Evolutionary conservation across 169 alveolate genomes (phyloP), one percentile per base, ranked within the genome.

Genomic region (Eimeria acervulina): DNA sequence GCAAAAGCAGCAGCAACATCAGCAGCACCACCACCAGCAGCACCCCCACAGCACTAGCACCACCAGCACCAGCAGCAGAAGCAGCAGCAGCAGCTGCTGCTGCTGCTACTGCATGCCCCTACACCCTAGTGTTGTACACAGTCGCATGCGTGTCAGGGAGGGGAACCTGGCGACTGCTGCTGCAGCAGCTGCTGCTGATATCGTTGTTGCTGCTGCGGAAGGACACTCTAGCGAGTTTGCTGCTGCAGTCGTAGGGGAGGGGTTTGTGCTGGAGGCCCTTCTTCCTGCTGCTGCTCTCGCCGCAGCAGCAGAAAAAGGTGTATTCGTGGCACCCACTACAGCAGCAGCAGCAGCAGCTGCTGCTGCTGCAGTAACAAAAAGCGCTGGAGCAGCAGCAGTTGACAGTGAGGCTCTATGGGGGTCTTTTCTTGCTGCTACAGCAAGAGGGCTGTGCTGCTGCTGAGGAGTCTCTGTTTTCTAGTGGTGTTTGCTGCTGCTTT

Each of bases 301-400:
- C 6, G 66, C 89, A 8, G 61, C 26, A 40, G 89, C 89, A 78
- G 63, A 78, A 33, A 78, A n/a, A 31, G 89, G 89, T 33, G 61
- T 78, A 38, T 40, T 78, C 52, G 26, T 51, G 59, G 15, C 59
- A 51, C 7, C 59, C 59, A 17, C 59, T 51, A 17, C 59, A 51
- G 59, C 59, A 51, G 59, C 59, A 51, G 59, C 59, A 0, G 89
- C 66, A 13, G 66, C 68, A 38, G 59, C 26, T 12, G 66, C 66
- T 4, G 89, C 89, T 38, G 59, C 40, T 38, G 40, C 28, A 38
- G 40, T 38, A 38, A 31, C 55, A 38, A 74, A 31, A 31, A 33
- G 84, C 51, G 51, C 84, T 26, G 89, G 89, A 6, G 66, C 68
- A 3, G 68, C 55, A 72, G 52, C 63, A 23, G 13, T 78, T 13